Evolutionary conservation across 768 basidiomycete species (phyloP), one percentile per base, ranked within the genome.

Genomic region (Leucocoprinus birnbaumii): DNA sequence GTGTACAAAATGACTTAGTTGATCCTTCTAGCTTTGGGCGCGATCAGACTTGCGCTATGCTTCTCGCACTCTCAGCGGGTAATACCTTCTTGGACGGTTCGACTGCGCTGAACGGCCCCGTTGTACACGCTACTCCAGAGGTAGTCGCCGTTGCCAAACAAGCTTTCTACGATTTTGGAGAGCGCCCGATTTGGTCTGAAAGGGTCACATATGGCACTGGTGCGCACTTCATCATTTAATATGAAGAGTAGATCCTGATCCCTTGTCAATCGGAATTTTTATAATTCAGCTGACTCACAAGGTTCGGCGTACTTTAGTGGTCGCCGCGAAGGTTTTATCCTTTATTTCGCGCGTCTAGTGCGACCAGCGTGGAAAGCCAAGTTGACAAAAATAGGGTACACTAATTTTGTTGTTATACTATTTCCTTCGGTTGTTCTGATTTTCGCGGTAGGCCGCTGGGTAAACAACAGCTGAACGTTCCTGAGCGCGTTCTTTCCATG

Each of bases 21-120:
- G 25, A 56, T 45, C 42, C 55, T 37, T 22, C 16, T 61, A 96
- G 94, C 65, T 97, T 90, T 67, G 94, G 94, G 44, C 82, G 92
- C 51, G 91, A 94, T 66, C 91, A 96, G 63, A 89, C 91, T 2
- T 95, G 93, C 62, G 87, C 91, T 4, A 95, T 97, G 90, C 81
- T 93, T 16, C 79, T 96, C 13, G 89, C 86, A 10, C 79, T 98
- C 53, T 91, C 93, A 0, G 81, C 88, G 56, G 90, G 89, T 34
- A 94, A 94, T 67, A 86, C 86, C 1, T 93, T 87, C 69, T 69
- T 94, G 52, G 85, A 89, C 55, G 68, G 74, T 25, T 71, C 72
- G n/a, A 81, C 82, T 47, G 75, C 75, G 48, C 68, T 77, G 21
- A 66, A 71, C 10, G 76, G 71, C 24, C 70, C 70, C 2, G 73